Base-by-base conservation (phyloP, 306 rosid genomes). In the Medicago lupulina region DNA sequence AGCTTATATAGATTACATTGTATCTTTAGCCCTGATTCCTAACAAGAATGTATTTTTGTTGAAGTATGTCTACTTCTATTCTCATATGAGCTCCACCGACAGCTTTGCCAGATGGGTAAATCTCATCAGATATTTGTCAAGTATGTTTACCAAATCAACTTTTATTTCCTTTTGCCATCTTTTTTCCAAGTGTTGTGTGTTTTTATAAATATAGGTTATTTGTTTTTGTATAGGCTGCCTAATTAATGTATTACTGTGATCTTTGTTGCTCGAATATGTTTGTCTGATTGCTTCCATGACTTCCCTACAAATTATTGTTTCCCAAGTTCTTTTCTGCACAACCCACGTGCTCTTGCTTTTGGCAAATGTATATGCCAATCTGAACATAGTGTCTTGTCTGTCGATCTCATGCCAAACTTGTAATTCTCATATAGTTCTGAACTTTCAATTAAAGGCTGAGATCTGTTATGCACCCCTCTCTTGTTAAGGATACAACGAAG, bases 11-110 rank as follows among this genome's bases (percentile, higher is more conserved):
- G 47, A 36, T 83, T 60, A 57, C 61, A 61, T 58, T 17, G 39
- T 44, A 28, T 38, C 40, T 74, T 54, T 66, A 40, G 71, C 53
- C 44, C 76, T 39, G 23, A 71, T 71, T 72, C 81, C 80, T 86
- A 75, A 80, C 70, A 46, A 38, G 68, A 69, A 62, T 74, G 19
- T 73, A 47, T 62, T 72, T 65, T 66, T 83, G 77, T 51, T 79
- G 81, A 82, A 94, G 98, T 90, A 62, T 92, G 85, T 67, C 58
- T 92, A 43, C 84, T 91, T 80, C 86, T 94, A 57, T 91, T 87
- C 87, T 80, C 98, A 58, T 86, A 81, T 54, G 97, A 87, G 87
- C 96, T 94, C 80, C 96, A 88, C 74, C 89, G 87, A 7, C 88
- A 83, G 72, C 90, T 90, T 80, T 23, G 82, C 83, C 69, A 78